Conservation (phyloP, 129 eudicot species). For the Smallanthus sonchifolius region DNA sequence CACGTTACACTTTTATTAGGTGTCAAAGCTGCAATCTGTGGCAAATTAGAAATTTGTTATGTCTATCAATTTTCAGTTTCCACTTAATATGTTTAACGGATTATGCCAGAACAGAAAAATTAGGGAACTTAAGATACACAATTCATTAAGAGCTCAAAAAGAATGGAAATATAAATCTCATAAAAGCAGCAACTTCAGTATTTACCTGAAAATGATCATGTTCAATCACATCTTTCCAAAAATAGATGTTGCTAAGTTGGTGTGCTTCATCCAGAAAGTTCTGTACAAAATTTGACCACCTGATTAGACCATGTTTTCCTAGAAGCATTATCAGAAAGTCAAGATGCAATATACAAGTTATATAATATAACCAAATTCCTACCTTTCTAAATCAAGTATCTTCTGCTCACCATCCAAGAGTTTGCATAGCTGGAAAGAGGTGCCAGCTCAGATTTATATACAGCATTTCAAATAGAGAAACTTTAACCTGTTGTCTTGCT, state of each 20-base stretch:
- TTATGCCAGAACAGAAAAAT: constrained; percentile 5
- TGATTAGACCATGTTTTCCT: constrained; percentile 4
- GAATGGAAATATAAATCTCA: background rate
- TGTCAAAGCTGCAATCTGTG: background rate
- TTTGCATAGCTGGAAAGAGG: constrained; percentile 12
- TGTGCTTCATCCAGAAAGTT: constrained; percentile 14
- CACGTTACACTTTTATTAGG: background rate
- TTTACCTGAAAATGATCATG: constrained; percentile 19
- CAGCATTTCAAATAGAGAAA: constrained; percentile 19
- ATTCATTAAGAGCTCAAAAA: background rate
- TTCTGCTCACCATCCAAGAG: constrained; percentile 25
- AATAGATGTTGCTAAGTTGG: constrained; percentile 13
- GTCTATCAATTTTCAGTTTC: background rate
- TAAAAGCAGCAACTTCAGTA: background rate
- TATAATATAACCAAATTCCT: constrained; percentile 12
- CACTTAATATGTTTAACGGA: background rate
- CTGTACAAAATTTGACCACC: constrained; percentile 24
- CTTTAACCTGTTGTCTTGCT: constrained; percentile 23
- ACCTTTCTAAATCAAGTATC: constrained; percentile 22
- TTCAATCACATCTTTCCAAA: constrained; percentile 13
- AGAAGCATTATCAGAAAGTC: background rate
- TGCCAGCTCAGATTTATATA: constrained; percentile 27
- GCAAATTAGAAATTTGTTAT: background rate
- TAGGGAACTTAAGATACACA: background rate
- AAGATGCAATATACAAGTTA: background rate